phyloP scores from a whole-genome alignment of 768 basidiomycete species.

The Serendipita indica region DNA sequence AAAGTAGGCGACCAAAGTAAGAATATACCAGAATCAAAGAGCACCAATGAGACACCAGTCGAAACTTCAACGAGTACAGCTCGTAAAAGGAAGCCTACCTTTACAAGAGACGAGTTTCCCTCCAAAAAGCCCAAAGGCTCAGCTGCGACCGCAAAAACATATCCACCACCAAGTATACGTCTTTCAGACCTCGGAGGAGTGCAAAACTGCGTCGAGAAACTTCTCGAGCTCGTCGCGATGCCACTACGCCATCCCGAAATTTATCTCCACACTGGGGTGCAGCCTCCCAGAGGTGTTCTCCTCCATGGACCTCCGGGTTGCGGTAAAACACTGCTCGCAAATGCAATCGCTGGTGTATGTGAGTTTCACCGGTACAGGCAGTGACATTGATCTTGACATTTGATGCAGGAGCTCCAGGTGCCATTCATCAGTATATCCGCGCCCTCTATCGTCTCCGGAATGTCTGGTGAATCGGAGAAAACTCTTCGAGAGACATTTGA shows the following conservation, averaged over 20 bases:
- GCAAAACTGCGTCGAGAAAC: conserved; percentile 71
- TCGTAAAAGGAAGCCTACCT: not conserved
- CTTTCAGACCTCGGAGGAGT: conserved; percentile 83
- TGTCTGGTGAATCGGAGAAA: conserved; percentile 98
- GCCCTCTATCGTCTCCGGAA: conserved; percentile 89
- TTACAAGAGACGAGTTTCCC: not conserved
- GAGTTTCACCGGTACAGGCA: not conserved
- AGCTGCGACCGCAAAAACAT: conserved; percentile 35
- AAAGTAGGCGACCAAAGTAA: not conserved
- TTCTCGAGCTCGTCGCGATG: conserved; percentile 93
- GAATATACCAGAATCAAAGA: not conserved
- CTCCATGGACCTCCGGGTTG: conserved; percentile 94
- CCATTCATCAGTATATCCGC: conserved; percentile 93
- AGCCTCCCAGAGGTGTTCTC: conserved; percentile 81
- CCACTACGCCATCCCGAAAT: conserved; percentile 92
- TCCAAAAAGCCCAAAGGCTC: not conserved
- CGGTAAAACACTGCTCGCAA: conserved; percentile 87
- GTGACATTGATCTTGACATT: no score
- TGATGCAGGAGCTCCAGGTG: conserved; percentile 70
- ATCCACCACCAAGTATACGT: conserved; percentile 57
- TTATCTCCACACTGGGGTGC: conserved; percentile 83
- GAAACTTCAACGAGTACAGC: not conserved
- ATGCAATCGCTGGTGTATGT: conserved; percentile 87
- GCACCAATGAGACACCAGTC: not conserved
- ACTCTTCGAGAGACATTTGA: conserved; percentile 92